phyloP scores from a whole-genome alignment of 306 rosid genomes.

The Malus asiatica region DNA sequence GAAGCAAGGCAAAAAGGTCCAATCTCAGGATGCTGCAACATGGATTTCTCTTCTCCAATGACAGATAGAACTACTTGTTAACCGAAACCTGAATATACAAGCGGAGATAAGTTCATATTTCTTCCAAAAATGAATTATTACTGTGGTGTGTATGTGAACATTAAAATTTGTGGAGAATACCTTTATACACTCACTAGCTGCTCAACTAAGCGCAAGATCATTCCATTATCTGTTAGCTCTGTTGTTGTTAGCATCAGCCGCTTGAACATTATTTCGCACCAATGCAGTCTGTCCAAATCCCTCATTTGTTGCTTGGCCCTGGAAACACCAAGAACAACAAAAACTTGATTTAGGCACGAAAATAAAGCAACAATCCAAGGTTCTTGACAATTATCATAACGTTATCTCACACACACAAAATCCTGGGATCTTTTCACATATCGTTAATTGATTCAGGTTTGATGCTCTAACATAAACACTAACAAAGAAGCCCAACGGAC shows the following conservation, averaged over 20 bases:
- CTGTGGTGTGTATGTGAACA: neutral
- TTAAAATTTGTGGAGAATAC: neutral
- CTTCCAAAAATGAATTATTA: neutral
- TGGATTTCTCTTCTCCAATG: conserved; percentile 17
- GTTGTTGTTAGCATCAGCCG: conserved; percentile 26
- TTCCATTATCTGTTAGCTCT: conserved; percentile 35
- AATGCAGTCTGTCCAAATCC: conserved; percentile 36
- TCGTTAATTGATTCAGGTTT: neutral
- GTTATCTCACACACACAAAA: neutral
- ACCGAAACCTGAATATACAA: conserved; percentile 40
- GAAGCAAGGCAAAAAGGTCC: conserved; percentile 23
- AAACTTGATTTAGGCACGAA: neutral
- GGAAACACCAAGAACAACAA: conserved; percentile 18
- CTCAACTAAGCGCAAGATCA: conserved; percentile 31
- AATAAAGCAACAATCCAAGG: neutral
- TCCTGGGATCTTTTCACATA: neutral
- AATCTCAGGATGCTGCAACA: conserved; percentile 23
- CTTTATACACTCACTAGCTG: conserved; percentile 38
- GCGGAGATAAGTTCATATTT: conserved; percentile 1
- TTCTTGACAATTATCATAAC: neutral
- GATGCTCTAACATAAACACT: neutral
- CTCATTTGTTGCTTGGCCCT: conserved; percentile 39
- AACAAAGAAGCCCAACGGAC: conserved; percentile 1
- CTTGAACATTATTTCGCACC: conserved; percentile 32
- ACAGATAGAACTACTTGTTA: conserved; percentile 17